A percentile compares a stretch with the other conserved stretches of the same genome.
Conservation (phyloP, 495 filamentous ascomycete genomes). For the Penicillium soppii region DNA sequence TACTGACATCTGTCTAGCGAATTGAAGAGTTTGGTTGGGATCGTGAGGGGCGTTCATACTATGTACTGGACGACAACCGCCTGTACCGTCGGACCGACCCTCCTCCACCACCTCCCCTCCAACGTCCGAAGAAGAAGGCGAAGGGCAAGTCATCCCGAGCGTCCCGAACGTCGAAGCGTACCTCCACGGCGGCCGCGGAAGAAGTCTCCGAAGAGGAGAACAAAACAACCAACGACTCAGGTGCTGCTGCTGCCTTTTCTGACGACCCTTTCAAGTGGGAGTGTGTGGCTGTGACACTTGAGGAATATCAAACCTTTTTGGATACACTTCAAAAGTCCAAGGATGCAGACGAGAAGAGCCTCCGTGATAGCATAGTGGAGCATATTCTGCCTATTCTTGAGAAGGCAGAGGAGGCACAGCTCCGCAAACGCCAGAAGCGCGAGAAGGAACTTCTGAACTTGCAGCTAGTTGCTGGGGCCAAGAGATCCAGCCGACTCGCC, state of each 20-base stretch:
- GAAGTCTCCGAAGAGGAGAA: conserved; percentile 56
- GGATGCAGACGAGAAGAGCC: conserved; percentile 76
- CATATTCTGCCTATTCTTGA: conserved; percentile 82
- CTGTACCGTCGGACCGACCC: conserved; percentile 82
- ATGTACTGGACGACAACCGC: conserved; percentile 90
- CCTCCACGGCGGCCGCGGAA: conserved; percentile 50
- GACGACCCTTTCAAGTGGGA: conserved; percentile 70
- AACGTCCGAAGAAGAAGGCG: conserved; percentile 66
- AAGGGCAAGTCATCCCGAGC: conserved; percentile 73
- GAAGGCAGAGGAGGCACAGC: conserved; percentile 73
- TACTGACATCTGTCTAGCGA: conserved; percentile 57
- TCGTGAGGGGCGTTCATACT: conserved; percentile 77
- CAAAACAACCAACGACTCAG: conserved; percentile 25
- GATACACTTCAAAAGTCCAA: conserved; percentile 67
- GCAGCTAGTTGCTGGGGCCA: conserved; percentile 86
- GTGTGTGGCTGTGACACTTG: conserved; percentile 76
- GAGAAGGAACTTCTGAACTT: conserved; percentile 79
- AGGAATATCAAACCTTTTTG: conserved; percentile 74
- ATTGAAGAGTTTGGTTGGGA: conserved; percentile 93
- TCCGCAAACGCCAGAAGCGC: conserved; percentile 60
- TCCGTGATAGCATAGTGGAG: conserved; percentile 65
- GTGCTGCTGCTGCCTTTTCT: conserved; percentile 30
- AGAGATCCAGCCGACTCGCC: conserved; percentile 85
- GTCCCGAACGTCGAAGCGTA: conserved; percentile 69
- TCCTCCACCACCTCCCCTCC: conserved; percentile 52